Evolutionary conservation across 257 asterid genomes (phyloP), one percentile per base, ranked within the genome.

Genomic region (Salvia miltiorrhiza): DNA sequence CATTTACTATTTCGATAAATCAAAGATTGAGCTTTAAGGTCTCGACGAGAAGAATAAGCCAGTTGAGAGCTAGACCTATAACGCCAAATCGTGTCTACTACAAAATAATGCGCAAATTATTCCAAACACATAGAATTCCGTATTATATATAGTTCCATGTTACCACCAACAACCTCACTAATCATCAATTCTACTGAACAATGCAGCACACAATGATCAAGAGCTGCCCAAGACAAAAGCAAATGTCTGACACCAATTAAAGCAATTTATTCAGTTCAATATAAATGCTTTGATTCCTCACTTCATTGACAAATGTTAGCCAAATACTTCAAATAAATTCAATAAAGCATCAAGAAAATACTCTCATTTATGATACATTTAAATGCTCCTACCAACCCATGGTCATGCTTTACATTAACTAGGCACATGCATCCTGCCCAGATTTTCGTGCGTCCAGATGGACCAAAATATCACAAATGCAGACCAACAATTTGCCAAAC

Each of bases 401-500:
- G 78, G 84, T 75, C 85, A 71, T 78, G 70, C 75, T 53, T 39
- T 9, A 68, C 84, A 82, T 82, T 84, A 40, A 87, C 59, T 62
- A 69, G 78, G 79, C 84, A 82, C 89, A 73, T 83, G 86, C 74
- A 54, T 53, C 74, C 37, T 32, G 68, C 69, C 73, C 72, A 66
- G 68, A 58, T 59, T 17, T 20, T 59, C 59, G 11, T 21, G 32
- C 45, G 11, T 21, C 41, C 45, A 11, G 59, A 20, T 45, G 12
- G 9, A n/a, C 33, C 1, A 9, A 6, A 54, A 11, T 0, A 55
- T 35, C 39, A 59, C 17, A 59, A 35, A 33, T 26, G 7, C 16
- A 59, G 9, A 7, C 28, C 26, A 32, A 33, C 58, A 32, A 57
- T 33, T 59, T 2, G 10, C 20, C 8, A 17, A 37, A 17, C 33